Conservation (phyloP, 1,139 yeast species). For the Debaryomyces psychrophilus region DNA sequence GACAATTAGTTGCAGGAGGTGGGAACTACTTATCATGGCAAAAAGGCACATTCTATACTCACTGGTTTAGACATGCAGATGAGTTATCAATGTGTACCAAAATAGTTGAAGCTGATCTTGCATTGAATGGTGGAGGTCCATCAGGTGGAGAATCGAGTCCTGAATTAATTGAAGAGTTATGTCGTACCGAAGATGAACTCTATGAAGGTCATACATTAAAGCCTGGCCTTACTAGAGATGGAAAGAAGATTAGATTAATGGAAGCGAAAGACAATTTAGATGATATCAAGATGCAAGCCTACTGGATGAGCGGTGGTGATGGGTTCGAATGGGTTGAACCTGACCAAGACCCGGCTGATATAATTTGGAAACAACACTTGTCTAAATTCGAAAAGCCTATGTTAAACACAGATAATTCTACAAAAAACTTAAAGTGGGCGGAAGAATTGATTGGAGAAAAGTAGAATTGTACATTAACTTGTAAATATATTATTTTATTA, state of each 20-base stretch:
- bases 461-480: slow-evolving; percentile 6
- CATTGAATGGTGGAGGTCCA: slow-evolving; percentile 47
- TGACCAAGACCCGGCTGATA: slow-evolving; percentile 76
- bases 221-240: slow-evolving; percentile 42
- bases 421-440: slow-evolving; percentile 38
- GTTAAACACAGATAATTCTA: slow-evolving; percentile 18
- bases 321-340: slow-evolving; percentile 82
- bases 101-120: slow-evolving; percentile 66
- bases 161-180: slow-evolving; percentile 43
- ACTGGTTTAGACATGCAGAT: slow-evolving; percentile 69
- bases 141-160: slow-evolving; percentile 39
- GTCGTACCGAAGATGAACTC: slow-evolving; percentile 33
- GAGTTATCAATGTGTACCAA: slow-evolving; percentile 69
- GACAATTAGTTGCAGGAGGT: slow-evolving; percentile 48
- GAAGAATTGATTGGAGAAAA: slow-evolving; percentile 34
- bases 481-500: slow-evolving; percentile 9
- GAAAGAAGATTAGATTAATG: slow-evolving; percentile 43
- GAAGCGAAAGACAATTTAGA: slow-evolving; percentile 49
- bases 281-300: slow-evolving; percentile 66
- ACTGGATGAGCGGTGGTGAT: slow-evolving; percentile 78
- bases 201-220: slow-evolving; percentile 31
- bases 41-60: slow-evolving; percentile 64
- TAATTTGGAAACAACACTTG: slow-evolving; percentile 54
- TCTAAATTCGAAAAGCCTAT: slow-evolving; percentile 26
- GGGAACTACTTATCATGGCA: slow-evolving; percentile 66